Conservation (phyloP, 352 stramenopile genomes). For the Phytophthora vignae region DNA sequence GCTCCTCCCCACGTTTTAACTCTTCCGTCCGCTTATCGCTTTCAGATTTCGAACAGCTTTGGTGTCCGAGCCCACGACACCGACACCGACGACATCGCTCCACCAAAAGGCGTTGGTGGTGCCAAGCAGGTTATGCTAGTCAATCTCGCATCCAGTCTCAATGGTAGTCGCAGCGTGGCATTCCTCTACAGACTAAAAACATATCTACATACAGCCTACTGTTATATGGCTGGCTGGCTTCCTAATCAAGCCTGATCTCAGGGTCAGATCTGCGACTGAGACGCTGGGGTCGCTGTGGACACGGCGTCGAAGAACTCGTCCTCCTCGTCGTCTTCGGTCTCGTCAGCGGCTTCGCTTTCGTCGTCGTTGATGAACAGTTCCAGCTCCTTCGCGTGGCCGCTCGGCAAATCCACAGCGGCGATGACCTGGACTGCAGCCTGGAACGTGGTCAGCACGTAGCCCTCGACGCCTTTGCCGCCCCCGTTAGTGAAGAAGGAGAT, state of each 20-base stretch:
- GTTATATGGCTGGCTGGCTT: not conserved
- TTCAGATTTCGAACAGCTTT: constrained; percentile 18
- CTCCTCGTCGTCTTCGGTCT: constrained; percentile 48
- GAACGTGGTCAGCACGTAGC: constrained; percentile 82
- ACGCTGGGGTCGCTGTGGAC: constrained; percentile 21
- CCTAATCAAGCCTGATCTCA: not conserved
- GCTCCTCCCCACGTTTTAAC: constrained; percentile 14
- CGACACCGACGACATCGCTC: not conserved
- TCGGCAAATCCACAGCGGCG: constrained; percentile 65
- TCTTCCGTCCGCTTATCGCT: constrained; percentile 12
- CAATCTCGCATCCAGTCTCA: constrained; percentile 31
- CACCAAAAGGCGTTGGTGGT: not conserved
- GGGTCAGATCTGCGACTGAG: constrained; percentile 11
- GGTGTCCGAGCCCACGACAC: not conserved
- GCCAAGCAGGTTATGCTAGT: not conserved
- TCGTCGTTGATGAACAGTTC: constrained; percentile 58
- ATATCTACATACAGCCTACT: constrained; percentile 16
- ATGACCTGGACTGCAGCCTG: constrained; percentile 78
- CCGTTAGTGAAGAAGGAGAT: constrained; percentile 82
- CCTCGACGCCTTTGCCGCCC: constrained; percentile 78
- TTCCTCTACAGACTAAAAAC: constrained; percentile 10
- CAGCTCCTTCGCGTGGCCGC: constrained; percentile 59
- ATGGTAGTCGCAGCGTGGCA: constrained; percentile 16
- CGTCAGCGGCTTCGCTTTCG: constrained; percentile 32
- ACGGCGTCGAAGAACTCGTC: constrained; percentile 65